These are phyloP conservation scores for Spinellus fusiger DNA, from an alignment of 192 early-diverging fungal genomes.

Conservation along the genomic window DNA sequence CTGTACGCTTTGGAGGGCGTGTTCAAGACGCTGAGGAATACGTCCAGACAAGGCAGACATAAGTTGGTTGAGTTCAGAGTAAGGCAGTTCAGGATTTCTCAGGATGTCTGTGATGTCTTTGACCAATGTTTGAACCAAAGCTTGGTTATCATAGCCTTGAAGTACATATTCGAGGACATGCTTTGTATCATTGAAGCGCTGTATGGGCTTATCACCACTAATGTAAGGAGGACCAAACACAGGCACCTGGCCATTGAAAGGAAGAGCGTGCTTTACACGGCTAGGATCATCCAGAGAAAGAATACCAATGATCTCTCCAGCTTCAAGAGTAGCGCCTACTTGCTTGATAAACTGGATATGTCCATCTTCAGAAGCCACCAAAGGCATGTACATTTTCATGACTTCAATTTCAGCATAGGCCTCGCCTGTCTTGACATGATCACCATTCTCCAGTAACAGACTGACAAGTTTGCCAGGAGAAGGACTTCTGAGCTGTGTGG, in stretches of 20 bases:
- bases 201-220: conserved; percentile 84
- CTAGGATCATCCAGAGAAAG: conserved; percentile 92
- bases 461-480: conserved; percentile 97
- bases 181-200: conserved; percentile 62
- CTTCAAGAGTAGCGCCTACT: conserved; percentile 72
- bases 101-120: conserved; percentile 72
- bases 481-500: conserved; percentile 91
- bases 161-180: conserved; percentile 67
- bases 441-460: conserved; percentile 88
- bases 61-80: conserved; percentile 72
- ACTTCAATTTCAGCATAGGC: conserved; percentile 99
- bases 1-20: conserved; percentile 46
- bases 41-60: conserved; percentile 81
- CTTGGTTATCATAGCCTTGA: conserved; percentile 83
- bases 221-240: conserved; percentile 72
- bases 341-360: conserved; percentile 86
- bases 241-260: conserved; percentile 73
- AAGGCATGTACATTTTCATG: conserved; percentile 99
- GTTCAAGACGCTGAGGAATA: conserved; percentile 67
- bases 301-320: conserved; percentile 91
- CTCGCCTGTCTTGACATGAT: conserved; percentile 82
- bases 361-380: conserved; percentile 87
- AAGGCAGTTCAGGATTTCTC: conserved; percentile 75
- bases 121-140: conserved; percentile 60
- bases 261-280: conserved; percentile 82